phyloP scores from a whole-genome alignment of 371 early-diverging fungal species.

The Rhizomucor miehei region DNA sequence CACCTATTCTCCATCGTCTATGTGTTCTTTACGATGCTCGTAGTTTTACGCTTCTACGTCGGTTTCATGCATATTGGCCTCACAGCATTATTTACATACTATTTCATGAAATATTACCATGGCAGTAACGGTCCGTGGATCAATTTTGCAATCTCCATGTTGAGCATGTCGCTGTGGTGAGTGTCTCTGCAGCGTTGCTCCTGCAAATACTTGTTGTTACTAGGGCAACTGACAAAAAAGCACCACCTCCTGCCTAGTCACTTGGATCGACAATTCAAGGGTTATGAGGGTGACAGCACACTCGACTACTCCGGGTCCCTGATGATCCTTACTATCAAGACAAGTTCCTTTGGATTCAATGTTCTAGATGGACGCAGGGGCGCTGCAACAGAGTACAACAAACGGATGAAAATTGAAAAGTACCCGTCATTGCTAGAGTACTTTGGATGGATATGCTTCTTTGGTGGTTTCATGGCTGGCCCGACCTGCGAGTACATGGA shows the following conservation, averaged over 20 bases:
- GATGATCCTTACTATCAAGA: slow-evolving; percentile 90
- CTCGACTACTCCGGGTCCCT: slow-evolving; percentile 87
- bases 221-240: background rate
- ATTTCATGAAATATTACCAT: slow-evolving; percentile 42
- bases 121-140: slow-evolving; percentile 58
- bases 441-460: slow-evolving; percentile 88
- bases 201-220: background rate
- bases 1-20: slow-evolving; percentile 72
- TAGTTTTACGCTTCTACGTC: slow-evolving; percentile 51
- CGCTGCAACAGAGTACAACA: slow-evolving; percentile 52
- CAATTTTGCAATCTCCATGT: slow-evolving; percentile 72
- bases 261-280: slow-evolving; percentile 54
- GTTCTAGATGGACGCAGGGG: slow-evolving; percentile 30
- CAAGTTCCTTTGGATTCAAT: slow-evolving; percentile 85
- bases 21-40: slow-evolving; percentile 58
- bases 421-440: slow-evolving; percentile 78
- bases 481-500: slow-evolving; percentile 82
- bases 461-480: slow-evolving; percentile 82
- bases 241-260: slow-evolving; percentile 42
- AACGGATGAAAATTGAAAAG: slow-evolving; percentile 50
- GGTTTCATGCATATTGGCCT: slow-evolving; percentile 67
- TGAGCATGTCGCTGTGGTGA: slow-evolving; percentile 76
- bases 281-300: slow-evolving; percentile 43
- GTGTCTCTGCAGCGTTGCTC: background rate
- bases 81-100: slow-evolving; percentile 57